Percentiles rank a stretch among this genome's conserved stretches.
Evolutionary conservation across 2,329 filamentous ascomycete genomes (phyloP).

Genomic region (Aspergillus fumigatiaffinis): DNA sequence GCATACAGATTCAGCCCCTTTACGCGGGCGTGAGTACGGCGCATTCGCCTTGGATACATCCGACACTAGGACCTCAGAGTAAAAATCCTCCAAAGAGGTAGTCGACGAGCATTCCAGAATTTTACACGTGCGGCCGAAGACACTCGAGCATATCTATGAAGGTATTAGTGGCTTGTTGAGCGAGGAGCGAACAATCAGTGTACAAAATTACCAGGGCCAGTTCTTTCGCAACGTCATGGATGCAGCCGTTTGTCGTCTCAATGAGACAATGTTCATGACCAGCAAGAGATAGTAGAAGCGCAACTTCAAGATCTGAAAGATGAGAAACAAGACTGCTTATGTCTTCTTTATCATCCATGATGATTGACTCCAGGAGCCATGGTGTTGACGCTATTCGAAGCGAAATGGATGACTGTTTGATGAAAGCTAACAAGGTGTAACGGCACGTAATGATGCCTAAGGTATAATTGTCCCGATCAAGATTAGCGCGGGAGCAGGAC

Average conservation of each 20-base stretch:
- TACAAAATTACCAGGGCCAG: slow-evolving; percentile 58
- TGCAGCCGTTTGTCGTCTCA: slow-evolving; percentile 60
- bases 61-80: slow-evolving; percentile 59
- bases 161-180: neutral
- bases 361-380: neutral
- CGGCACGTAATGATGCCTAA: neutral
- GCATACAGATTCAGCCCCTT: slow-evolving; percentile 20
- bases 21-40: slow-evolving; percentile 9
- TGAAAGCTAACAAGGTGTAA: neutral
- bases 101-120: slow-evolving; percentile 68
- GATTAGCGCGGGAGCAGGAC: neutral
- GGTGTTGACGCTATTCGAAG: slow-evolving; percentile 1
- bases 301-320: slow-evolving; percentile 84
- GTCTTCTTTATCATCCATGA: slow-evolving; percentile 23
- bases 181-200: neutral
- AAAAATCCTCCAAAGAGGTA: slow-evolving; percentile 79
- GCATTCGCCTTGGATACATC: slow-evolving; percentile 20
- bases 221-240: slow-evolving; percentile 70
- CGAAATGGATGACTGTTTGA: neutral
- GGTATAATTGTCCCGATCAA: neutral
- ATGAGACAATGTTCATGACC: slow-evolving; percentile 85
- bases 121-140: slow-evolving; percentile 68
- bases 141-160: slow-evolving; percentile 59
- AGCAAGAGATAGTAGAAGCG: slow-evolving; percentile 74
- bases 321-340: slow-evolving; percentile 68